phyloP scores from a whole-genome alignment of 1,284 basidiomycete genomes.

The Ceratobasidium sp. region DNA sequence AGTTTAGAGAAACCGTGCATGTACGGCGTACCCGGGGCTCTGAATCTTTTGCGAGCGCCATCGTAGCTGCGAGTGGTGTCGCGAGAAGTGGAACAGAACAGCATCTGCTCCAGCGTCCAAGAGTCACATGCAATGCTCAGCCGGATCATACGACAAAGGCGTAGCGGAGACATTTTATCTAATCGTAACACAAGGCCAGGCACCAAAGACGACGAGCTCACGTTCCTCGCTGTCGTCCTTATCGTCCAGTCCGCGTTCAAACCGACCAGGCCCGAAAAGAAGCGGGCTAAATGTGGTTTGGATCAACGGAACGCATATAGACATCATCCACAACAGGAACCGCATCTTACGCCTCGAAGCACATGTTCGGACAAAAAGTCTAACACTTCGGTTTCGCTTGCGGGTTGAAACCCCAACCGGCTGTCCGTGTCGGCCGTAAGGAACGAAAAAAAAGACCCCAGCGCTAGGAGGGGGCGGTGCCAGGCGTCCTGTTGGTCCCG shows the following conservation, averaged over 20 bases:
- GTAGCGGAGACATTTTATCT: neutral
- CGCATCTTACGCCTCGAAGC: neutral
- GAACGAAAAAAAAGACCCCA: neutral
- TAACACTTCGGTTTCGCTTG: neutral
- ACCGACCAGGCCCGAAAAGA: conserved; percentile 39
- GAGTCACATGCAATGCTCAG: too few species aligned
- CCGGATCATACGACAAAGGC: neutral
- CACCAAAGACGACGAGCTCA: conserved; percentile 6
- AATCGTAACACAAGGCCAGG: neutral
- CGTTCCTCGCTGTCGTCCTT: conserved; percentile 3
- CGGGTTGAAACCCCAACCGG: conserved; percentile 26
- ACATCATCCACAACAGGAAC: neutral
- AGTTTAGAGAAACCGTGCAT: neutral
- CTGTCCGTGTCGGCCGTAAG: neutral
- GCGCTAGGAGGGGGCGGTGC: conserved; percentile 2
- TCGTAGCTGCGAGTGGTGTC: too few species aligned
- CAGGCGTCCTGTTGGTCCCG: neutral
- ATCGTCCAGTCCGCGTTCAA: conserved; percentile 36
- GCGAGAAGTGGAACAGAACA: too few species aligned
- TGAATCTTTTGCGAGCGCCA: too few species aligned
- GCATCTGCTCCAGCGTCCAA: too few species aligned
- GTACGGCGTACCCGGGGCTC: too few species aligned
- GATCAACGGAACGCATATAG: neutral
- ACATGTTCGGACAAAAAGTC: neutral
- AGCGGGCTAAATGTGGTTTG: neutral